Percentiles rank a stretch among this genome's conserved stretches.
phyloP scores from a whole-genome alignment of 2,329 filamentous ascomycete species.

The Aspergillus sp. region DNA sequence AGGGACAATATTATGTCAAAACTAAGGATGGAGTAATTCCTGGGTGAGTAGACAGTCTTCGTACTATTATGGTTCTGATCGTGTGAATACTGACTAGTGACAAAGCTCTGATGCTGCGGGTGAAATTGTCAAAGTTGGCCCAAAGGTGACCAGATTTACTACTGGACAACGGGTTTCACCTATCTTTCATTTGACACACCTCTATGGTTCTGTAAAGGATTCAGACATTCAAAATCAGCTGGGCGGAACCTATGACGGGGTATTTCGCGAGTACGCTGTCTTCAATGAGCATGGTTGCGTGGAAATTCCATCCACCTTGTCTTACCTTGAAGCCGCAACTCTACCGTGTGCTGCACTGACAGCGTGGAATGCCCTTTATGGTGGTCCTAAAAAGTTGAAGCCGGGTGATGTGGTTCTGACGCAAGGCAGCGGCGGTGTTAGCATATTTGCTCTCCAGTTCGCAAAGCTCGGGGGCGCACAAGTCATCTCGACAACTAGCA shows the following conservation, averaged over 20 bases:
- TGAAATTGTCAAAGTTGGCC: neutral
- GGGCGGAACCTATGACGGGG: neutral
- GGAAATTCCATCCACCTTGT: neutral
- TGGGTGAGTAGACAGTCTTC: neutral
- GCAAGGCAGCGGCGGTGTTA: conserved; percentile 59
- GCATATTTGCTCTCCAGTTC: conserved; percentile 47
- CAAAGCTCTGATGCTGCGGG: conserved; percentile 1
- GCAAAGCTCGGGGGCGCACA: conserved; percentile 48
- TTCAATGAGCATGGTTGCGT: conserved; percentile 4
- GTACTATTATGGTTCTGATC: neutral
- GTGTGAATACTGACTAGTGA: neutral
- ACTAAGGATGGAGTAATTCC: neutral
- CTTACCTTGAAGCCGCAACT: neutral
- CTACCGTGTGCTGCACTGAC: conserved; percentile 4
- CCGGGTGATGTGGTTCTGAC: conserved; percentile 56
- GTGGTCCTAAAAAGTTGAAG: conserved; percentile 39
- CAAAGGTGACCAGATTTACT: neutral
- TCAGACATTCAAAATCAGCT: neutral
- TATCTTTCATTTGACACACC: neutral
- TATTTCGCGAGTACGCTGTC: neutral
- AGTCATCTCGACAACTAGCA: conserved; percentile 58
- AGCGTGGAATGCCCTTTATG: conserved; percentile 4
- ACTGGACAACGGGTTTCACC: neutral
- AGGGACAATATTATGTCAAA: neutral
- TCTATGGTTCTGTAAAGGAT: neutral